phyloP scores from a whole-genome alignment of 176 grass and related monocot genomes.

The Eragrostis nindensis region DNA sequence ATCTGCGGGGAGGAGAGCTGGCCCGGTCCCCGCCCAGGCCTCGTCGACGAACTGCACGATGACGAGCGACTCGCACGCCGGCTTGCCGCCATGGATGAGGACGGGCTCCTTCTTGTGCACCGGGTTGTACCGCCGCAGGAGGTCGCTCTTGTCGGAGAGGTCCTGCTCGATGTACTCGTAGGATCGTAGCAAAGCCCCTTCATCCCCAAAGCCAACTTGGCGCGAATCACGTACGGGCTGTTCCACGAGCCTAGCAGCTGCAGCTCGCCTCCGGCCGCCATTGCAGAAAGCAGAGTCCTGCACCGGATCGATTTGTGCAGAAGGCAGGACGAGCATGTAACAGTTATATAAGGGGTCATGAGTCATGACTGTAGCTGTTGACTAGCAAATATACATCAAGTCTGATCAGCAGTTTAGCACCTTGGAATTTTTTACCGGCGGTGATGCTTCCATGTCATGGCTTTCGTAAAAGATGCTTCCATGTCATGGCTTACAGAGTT shows the following conservation, averaged over 20 bases:
- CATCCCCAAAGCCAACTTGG: slow-evolving; percentile 15
- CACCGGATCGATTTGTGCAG: not conserved
- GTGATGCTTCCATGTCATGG: no score
- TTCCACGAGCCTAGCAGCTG: slow-evolving; percentile 41
- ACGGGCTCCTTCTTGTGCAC: slow-evolving; percentile 55
- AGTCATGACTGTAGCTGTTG: no score
- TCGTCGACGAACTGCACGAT: slow-evolving; percentile 54
- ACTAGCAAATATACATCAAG: not conserved
- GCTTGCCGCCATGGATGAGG: slow-evolving; percentile 39
- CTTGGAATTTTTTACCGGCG: not conserved
- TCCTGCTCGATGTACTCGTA: slow-evolving; percentile 49
- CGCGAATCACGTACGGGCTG: slow-evolving; percentile 46
- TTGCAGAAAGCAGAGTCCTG: not conserved
- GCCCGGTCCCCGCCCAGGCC: not conserved
- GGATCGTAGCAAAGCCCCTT: slow-evolving; percentile 44
- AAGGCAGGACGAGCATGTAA: not conserved
- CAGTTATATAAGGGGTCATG: not conserved
- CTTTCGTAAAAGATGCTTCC: no score
- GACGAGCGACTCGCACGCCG: slow-evolving; percentile 58
- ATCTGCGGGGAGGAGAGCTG: slow-evolving; percentile 33
- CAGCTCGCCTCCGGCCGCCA: slow-evolving; percentile 30
- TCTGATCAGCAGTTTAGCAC: not conserved
- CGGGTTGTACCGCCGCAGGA: slow-evolving; percentile 48
- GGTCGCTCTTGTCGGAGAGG: slow-evolving; percentile 43
- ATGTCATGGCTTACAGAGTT: no score